Base-by-base conservation (phyloP, 2,329 filamentous ascomycete species). In the Penicillium sp. region DNA sequence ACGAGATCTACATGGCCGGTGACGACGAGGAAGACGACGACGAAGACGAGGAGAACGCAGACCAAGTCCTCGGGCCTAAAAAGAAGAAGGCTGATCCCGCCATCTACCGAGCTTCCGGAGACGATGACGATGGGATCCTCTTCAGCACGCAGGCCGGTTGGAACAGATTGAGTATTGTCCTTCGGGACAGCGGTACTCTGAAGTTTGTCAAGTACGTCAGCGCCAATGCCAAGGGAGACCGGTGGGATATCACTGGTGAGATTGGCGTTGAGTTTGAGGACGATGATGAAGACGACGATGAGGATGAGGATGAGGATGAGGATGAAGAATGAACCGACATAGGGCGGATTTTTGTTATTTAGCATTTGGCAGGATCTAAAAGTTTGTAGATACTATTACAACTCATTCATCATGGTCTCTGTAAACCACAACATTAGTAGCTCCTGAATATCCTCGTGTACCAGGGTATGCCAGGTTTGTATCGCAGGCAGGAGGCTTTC, bases 181-280 rank as follows among this genome's bases (percentile, higher is more conserved):
- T 97, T 57, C 80, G 93, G 47, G 93, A 98, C 65, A 82, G 81
- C 56, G 90, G 88, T 11, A 85, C 86, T 11, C 75, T 98, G 63
- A 85, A 88, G 66, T 98, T 98, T 65, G 89, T 97, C 62, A 98
- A 97, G 75, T 98, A 97, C 67, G 86, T 98, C 18, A 94, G 86
- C 69, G 77, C 77, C 49, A 80, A 78, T 41, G 93, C 93, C 6
- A 81, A 81, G 62, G 93, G 93, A 0, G 93, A 97, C 70, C 78
- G 93, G 35, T 97, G 90, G 89, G 93, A 98, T 71, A 77, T 97
- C 40, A 85, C 82, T 38, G 93, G 83, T 0, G 82, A 82, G 27
- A 88, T 87, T 66, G 87, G 85, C 20, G 84, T 95, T 26, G 76
- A 77, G 42, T 77, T 77, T 54, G 75, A 73, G 11, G 78, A 77